Percentiles rank a stretch among this genome's conserved stretches.
Conservation (phyloP, 371 early-diverging fungal genomes). For the Batkoa obscura region DNA sequence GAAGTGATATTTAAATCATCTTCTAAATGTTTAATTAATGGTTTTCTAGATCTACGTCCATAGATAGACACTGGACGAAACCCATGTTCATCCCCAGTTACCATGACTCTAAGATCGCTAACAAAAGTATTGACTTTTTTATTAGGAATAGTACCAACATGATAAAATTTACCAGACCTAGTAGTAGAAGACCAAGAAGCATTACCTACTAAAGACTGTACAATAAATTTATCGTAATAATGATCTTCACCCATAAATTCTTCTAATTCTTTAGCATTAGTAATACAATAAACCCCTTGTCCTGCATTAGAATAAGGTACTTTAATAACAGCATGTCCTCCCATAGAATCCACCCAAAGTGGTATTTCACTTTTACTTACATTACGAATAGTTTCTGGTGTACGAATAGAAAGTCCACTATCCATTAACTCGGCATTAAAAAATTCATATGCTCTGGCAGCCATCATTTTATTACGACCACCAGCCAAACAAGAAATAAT, state of each 20-base stretch:
- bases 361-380: constrained; percentile 74
- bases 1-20: constrained; percentile 36
- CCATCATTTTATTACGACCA: constrained; percentile 91
- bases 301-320: constrained; percentile 88
- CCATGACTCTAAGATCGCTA: constrained; percentile 79
- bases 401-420: constrained; percentile 51
- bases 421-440: constrained; percentile 59
- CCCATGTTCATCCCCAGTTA: constrained; percentile 55
- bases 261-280: constrained; percentile 50
- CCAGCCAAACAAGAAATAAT: constrained; percentile 81
- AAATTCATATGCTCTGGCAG: constrained; percentile 77
- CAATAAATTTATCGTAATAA: constrained; percentile 87
- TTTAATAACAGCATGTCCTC: constrained; percentile 80
- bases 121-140: constrained; percentile 74
- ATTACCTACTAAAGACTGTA: constrained; percentile 81
- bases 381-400: constrained; percentile 79
- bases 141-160: constrained; percentile 86
- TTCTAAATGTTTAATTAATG: constrained; percentile 40
- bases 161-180: constrained; percentile 60
- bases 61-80: constrained; percentile 78
- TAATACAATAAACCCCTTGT: constrained; percentile 87
- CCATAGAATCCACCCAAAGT: constrained; percentile 69
- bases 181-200: constrained; percentile 77
- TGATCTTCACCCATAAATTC: constrained; percentile 63
- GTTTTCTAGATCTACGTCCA: constrained; percentile 65